Percentiles rank a stretch among this genome's conserved stretches.
phyloP scores from a whole-genome alignment of 805 yeast genomes.

The Candida glaebosa region DNA sequence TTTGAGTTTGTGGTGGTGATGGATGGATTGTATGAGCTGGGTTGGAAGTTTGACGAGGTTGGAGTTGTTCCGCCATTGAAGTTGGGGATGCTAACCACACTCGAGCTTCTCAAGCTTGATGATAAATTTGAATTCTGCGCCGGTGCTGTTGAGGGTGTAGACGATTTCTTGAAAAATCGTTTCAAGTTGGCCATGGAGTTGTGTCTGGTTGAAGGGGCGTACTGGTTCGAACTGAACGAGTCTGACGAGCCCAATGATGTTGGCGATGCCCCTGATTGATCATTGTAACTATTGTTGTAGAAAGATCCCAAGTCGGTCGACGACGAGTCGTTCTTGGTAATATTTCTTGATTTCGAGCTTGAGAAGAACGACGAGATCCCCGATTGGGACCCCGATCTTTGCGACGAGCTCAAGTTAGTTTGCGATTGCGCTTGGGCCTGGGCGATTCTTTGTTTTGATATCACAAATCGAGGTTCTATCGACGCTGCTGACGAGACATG shows the following conservation, averaged over 20 bases:
- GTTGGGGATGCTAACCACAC: conserved; percentile 10
- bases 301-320: conserved; percentile 41
- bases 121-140: conserved; percentile 20
- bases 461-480: conserved; percentile 83
- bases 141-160: conserved; percentile 13
- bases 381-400: conserved; percentile 42
- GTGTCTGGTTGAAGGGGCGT: conserved; percentile 51
- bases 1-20: conserved; percentile 30
- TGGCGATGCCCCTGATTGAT: conserved; percentile 27
- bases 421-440: conserved; percentile 49
- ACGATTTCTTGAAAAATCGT: conserved; percentile 59
- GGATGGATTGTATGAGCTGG: conserved; percentile 18
- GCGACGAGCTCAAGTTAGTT: conserved; percentile 33
- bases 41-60: conserved; percentile 10
- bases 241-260: conserved; percentile 36
- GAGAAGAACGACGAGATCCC: conserved; percentile 52
- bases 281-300: conserved; percentile 36
- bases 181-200: conserved; percentile 78
- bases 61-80: conserved; percentile 11
- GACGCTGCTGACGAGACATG: conserved; percentile 49
- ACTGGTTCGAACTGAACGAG: conserved; percentile 17
- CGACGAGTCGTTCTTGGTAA: conserved; percentile 26
- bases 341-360: conserved; percentile 39
- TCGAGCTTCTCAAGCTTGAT: conserved; percentile 19
- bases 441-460: conserved; percentile 71